Evolutionary conservation across 768 basidiomycete species (phyloP), one percentile per base, ranked within the genome.

Genomic region (Serpula lacrymans): DNA sequence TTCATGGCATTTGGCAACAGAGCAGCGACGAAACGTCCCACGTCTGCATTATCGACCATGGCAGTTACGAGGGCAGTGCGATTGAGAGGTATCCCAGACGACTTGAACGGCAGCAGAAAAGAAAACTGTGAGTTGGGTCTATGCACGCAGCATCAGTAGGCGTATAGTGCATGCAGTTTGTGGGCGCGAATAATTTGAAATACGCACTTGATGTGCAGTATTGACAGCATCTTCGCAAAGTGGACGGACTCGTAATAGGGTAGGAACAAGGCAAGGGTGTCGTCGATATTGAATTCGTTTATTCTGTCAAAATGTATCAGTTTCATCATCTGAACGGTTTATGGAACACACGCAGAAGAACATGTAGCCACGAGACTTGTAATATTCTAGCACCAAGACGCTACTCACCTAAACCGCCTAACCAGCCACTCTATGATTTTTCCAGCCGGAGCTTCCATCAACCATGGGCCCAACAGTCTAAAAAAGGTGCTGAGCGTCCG

Each of bases 181-280:
- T n/a, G n/a, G n/a, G n/a, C n/a, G n/a, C n/a, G n/a, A n/a, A n/a
- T n/a, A n/a, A n/a, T n/a, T n/a, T n/a, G 26, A 35, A 20, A 21
- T 16, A 66, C 79, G 18, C 49, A 88, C 87, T 74, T 71, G 42
- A 91, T 75, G 51, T 84, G 77, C 39, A 97, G 66, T 51, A 99
- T 91, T 2, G 87, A 80, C 18, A 96, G 70, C 74, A 97, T 89
- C 52, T 96, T 95, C 7, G 85, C 76, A 61, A 98, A 98, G 58
- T 97, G 92, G 0, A 88, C 82, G 4, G 94, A 88, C 50, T 94
- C 90, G 54, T 98, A 92, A 57, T 95, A 97, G 0, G 96, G 96
- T 22, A 97, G 66, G 63, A 98, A 98, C 17, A 92, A 69, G 6
- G 82, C 65, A 5, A 98, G 71, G 20, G 93, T 57, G 17, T 76